phyloP scores from a whole-genome alignment of 2,329 filamentous ascomycete species.

The Delphinella strobiligena region DNA sequence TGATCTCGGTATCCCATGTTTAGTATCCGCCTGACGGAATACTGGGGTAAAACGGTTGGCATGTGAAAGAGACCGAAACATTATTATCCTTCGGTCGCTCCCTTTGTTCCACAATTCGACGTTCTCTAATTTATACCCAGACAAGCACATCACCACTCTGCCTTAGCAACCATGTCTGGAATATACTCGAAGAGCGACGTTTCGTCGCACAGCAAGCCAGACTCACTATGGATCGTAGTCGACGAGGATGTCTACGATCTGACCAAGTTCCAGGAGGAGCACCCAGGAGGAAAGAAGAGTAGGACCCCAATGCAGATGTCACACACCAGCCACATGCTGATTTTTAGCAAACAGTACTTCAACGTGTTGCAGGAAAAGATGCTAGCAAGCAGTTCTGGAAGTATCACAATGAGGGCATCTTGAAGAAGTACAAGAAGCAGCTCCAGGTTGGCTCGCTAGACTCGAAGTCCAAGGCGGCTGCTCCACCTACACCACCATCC shows the following conservation, averaged over 20 bases:
- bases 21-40: too few species aligned
- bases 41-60: conserved; percentile 2
- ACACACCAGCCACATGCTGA: neutral
- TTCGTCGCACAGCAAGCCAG: conserved; percentile 77
- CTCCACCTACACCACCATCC: conserved; percentile 38
- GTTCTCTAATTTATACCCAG: neutral
- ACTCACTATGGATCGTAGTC: conserved; percentile 78
- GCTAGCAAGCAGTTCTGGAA: conserved; percentile 54
- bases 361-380: conserved; percentile 54
- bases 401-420: conserved; percentile 72
- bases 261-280: conserved; percentile 50
- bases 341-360: conserved; percentile 37
- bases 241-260: conserved; percentile 95
- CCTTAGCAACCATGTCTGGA: conserved; percentile 61
- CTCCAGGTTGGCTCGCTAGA: conserved; percentile 80
- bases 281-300: conserved; percentile 49
- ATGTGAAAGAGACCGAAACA: conserved; percentile 4
- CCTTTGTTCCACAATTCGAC: conserved; percentile 2
- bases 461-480: conserved; percentile 56
- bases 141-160: conserved; percentile 1
- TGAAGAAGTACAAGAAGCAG: conserved; percentile 70
- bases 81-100: conserved; percentile 6
- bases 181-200: conserved; percentile 77
- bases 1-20: too few species aligned
- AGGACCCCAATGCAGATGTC: neutral